Base-by-base conservation (phyloP, 495 filamentous ascomycete species). In the Penicillium paxilli region DNA sequence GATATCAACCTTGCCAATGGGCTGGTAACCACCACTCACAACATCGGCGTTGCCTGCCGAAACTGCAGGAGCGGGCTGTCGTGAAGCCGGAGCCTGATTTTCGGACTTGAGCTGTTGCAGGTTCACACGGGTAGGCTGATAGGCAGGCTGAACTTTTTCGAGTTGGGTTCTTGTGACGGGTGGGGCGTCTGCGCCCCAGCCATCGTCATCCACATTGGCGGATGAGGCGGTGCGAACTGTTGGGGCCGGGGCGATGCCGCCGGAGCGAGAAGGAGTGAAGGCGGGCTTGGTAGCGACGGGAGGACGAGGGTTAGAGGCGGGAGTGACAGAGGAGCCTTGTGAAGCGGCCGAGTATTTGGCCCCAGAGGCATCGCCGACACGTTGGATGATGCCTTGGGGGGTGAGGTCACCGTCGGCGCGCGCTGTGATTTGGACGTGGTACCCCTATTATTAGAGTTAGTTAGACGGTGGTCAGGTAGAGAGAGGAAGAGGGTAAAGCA, bases 351-450 rank as follows among this genome's bases (percentile, higher is more conserved):
- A 90, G 67, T 98, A 99, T 62, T 96, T 99, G 33, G 95, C 84
- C 25, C 94, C 95, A 30, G 95, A 98, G 14, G 95, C 86, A 77
- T 98, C 94, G 41, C 91, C 86, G n/a, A 98, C 89, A 67, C 96
- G 96, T 53, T 95, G 87, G 7, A 98, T 74, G 47, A 99, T 98
- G 26, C 80, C 79, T 59, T 96, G 91, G 4, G 91, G 91, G 2
- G 85, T 87, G 47, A 99, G 79, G 61, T 99, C 92, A 40, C 81
- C 77, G 49, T 97, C 91, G 49, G 92, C 93, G 42, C 94, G 88
- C 45, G 94, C 94, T 30, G 91, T 96, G 47, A 99, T 85, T 73
- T 98, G 95, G 37, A 99, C 91, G 69, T 99, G 94, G 64, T 98
- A 98, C 38, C 94, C 94, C 84, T 88, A 65, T 17, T 16, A 53